Conservation (phyloP, 495 filamentous ascomycete species). For the Wilcoxina mikolae region DNA sequence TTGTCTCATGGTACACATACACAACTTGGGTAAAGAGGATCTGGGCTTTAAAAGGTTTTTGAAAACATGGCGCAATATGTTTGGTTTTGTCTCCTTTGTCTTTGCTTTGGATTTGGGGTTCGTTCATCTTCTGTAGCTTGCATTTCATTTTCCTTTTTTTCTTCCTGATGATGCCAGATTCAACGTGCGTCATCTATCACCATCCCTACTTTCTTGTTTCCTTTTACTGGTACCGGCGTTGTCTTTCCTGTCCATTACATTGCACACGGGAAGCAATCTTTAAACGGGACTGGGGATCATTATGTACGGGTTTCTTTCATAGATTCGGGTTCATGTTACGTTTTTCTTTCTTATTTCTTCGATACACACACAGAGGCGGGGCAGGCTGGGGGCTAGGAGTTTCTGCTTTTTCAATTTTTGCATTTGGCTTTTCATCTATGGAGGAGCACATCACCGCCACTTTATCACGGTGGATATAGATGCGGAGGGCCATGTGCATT, state of each 20-base stretch:
- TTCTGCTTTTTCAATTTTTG: background rate
- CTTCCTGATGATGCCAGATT: conserved; percentile 32
- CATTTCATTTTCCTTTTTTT: conserved; percentile 31
- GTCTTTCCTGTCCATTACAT: background rate
- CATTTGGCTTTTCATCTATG: background rate
- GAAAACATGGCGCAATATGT: conserved; percentile 29
- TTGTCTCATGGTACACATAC: conserved; percentile 8
- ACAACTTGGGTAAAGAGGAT: conserved; percentile 27
- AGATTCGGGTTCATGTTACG: background rate
- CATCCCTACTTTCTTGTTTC: conserved; percentile 25
- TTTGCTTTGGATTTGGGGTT: conserved; percentile 3
- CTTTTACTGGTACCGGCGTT: conserved; percentile 34
- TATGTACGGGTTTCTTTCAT: background rate
- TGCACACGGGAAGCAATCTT: conserved; percentile 1
- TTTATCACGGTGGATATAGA: background rate
- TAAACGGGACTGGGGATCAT: background rate
- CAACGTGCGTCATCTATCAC: conserved; percentile 27
- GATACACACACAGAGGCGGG: too few species aligned
- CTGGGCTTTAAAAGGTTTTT: conserved; percentile 26
- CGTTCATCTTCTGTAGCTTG: too few species aligned
- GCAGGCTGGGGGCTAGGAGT: too few species aligned
- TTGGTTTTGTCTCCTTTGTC: conserved; percentile 35
- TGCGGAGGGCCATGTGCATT: background rate
- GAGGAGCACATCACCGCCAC: background rate
- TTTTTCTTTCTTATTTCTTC: background rate